These are phyloP conservation scores for Rhodofomes roseus DNA, from an alignment of 1,284 basidiomycete species.

Conservation along the genomic window DNA sequence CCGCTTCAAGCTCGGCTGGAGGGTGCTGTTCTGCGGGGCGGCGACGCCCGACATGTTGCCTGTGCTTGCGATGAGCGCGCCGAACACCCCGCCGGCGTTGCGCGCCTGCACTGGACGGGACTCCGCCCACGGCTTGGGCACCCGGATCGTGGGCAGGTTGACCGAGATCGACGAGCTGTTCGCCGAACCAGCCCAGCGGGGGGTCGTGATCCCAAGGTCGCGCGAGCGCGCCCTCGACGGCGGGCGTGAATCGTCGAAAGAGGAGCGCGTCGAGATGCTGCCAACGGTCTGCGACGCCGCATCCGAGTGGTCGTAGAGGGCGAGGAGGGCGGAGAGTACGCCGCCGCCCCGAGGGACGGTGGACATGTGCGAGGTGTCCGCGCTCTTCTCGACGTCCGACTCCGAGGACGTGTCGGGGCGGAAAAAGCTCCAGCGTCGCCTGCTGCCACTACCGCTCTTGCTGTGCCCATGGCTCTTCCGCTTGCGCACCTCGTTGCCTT, in stretches of 20 bases:
- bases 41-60: constrained; percentile 61
- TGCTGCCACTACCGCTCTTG: constrained; percentile 8
- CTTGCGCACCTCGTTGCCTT: background rate
- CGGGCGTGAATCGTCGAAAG: constrained; percentile 20
- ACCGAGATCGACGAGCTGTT: constrained; percentile 1
- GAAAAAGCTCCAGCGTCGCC: constrained; percentile 9
- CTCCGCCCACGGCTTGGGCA: constrained; percentile 13
- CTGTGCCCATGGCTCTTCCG: constrained; percentile 1
- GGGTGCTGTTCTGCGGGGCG: constrained; percentile 47
- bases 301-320: constrained; percentile 42
- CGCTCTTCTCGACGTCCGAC: constrained; percentile 24
- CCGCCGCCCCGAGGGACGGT: constrained; percentile 33
- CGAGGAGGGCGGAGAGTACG: constrained; percentile 49
- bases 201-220: background rate
- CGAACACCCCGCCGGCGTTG: constrained; percentile 66
- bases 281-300: constrained; percentile 6
- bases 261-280: constrained; percentile 20
- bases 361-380: constrained; percentile 17
- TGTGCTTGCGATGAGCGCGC: constrained; percentile 70
- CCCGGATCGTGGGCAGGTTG: background rate
- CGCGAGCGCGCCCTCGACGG: constrained; percentile 3
- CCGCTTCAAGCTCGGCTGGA: constrained; percentile 65
- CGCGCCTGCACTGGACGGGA: constrained; percentile 45
- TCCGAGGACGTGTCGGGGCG: constrained; percentile 17
- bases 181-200: constrained; percentile 5